phyloP scores from a whole-genome alignment of 1,284 basidiomycete genomes.

The Somion occarium region DNA sequence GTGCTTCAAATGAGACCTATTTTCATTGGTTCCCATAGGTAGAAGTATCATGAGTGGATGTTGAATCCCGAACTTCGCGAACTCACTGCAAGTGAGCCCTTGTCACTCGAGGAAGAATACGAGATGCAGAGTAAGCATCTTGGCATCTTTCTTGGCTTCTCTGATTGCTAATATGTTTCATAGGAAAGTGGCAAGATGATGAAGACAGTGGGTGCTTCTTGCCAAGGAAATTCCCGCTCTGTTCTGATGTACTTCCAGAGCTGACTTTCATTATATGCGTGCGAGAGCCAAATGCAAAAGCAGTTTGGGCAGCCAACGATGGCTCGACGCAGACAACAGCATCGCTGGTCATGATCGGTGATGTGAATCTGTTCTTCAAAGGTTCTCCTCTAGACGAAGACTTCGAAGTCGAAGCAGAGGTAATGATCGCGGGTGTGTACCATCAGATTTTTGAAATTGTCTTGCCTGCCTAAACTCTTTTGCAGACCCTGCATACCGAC shows the following conservation, averaged over 20 bases:
- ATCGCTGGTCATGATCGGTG: slow-evolving; percentile 76
- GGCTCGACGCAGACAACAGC: slow-evolving; percentile 29
- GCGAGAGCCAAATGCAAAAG: too few relatives aligned
- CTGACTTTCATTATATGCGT: slow-evolving; percentile 89
- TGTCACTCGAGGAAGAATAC: slow-evolving; percentile 81
- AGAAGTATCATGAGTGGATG: slow-evolving; percentile 96
- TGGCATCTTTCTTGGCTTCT: neutral
- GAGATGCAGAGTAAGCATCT: slow-evolving; percentile 78
- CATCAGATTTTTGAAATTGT: neutral
- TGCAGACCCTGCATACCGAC: slow-evolving; percentile 53
- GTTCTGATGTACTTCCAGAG: slow-evolving; percentile 39
- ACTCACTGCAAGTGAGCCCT: slow-evolving; percentile 83
- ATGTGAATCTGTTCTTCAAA: slow-evolving; percentile 89
- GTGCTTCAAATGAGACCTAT: too few relatives aligned
- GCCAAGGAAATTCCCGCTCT: neutral
- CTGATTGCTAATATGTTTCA: neutral
- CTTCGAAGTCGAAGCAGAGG: slow-evolving; percentile 62
- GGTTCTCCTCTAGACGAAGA: slow-evolving; percentile 39
- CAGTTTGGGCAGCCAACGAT: slow-evolving; percentile 14
- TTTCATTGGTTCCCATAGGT: slow-evolving; percentile 4
- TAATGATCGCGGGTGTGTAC: slow-evolving; percentile 78
- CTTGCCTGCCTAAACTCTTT: neutral
- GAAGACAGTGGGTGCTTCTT: slow-evolving; percentile 64
- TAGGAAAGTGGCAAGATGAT: slow-evolving; percentile 84
- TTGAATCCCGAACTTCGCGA: slow-evolving; percentile 66